Percentiles rank a stretch among this genome's conserved stretches.
Evolutionary conservation across 371 early-diverging fungal genomes (phyloP).

Genomic region (Saksenaea oblongispora): DNA sequence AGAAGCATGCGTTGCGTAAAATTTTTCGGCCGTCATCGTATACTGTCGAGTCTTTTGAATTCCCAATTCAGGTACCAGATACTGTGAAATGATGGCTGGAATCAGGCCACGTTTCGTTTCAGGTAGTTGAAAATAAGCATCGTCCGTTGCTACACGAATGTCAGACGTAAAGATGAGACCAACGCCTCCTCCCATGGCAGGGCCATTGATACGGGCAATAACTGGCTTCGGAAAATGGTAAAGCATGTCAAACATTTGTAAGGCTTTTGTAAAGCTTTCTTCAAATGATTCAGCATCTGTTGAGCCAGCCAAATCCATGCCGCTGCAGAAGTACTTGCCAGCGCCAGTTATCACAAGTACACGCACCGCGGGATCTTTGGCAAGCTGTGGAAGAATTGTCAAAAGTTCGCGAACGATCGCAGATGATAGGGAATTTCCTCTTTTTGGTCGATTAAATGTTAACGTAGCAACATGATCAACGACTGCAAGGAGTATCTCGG

Average conservation of each 20-base stretch:
- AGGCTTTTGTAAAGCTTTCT: conserved; percentile 32
- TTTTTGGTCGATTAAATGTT: conserved; percentile 57
- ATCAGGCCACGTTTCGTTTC: conserved; percentile 72
- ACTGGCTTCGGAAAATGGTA: conserved; percentile 62
- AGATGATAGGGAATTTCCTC: conserved; percentile 64
- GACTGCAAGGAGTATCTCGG: conserved; percentile 18
- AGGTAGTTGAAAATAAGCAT: conserved; percentile 61
- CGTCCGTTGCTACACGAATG: conserved; percentile 52
- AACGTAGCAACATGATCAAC: conserved; percentile 53
- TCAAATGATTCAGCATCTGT: conserved; percentile 32
- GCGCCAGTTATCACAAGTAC: conserved; percentile 66
- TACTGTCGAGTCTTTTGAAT: conserved; percentile 55
- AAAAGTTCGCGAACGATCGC: conserved; percentile 53
- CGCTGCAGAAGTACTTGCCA: conserved; percentile 78
- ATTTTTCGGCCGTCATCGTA: conserved; percentile 66
- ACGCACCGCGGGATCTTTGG: conserved; percentile 51
- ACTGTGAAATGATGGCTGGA: conserved; percentile 74
- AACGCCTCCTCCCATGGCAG: conserved; percentile 74
- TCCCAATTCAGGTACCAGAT: conserved; percentile 68
- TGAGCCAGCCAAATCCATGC: conserved; percentile 59
- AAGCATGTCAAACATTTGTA: conserved; percentile 43
- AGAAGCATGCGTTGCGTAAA: conserved; percentile 42
- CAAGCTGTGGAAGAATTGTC: conserved; percentile 41
- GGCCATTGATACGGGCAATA: conserved; percentile 70
- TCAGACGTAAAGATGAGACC: conserved; percentile 70